Evolutionary conservation across 202 grass and related monocot species (phyloP), one percentile per base, ranked within the genome.

Genomic region (Elaeis oleifera): DNA sequence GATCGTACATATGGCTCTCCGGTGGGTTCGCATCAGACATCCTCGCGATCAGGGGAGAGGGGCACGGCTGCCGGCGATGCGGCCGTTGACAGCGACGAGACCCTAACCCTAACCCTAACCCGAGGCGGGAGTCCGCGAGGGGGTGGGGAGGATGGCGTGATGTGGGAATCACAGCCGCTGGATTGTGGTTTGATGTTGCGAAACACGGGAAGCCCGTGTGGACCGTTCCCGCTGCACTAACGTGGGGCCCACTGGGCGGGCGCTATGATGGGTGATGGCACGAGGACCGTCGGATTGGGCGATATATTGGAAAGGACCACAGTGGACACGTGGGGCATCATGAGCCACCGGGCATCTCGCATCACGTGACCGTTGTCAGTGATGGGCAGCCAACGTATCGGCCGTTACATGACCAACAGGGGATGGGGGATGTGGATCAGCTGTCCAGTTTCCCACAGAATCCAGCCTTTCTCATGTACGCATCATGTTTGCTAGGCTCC

Each of bases 111-210:
- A 71, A 20, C 20, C 20, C 20, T 20, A 20, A 75, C 71, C 84
- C 71, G 82, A 72, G 83, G 74, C 77, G 69, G 58, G 50, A 63
- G n/a, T 78, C 70, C 66, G 71, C 79, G 77, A 71, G 84, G 75
- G 16, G 62, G 4, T 59, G 39, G 9, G 61, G 58, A 70, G 31
- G 53, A 53, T 67, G 49, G 65, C 65, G 65, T 69, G 74, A 76
- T 76, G 54, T 49, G 28, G 31, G 17, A 18, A 76, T 76, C 73
- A 66, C 53, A 68, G 54, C 74, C 63, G 74, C 63, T 68, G 54
- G 56, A 44, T 68, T 61, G 49, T 21, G 69, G 56, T 64, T 64
- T 73, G 71, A 64, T 64, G 60, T 14, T 32, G 39, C 59, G 59
- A 50, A 44, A 54, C 51, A 51, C 71, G 56, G 63, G 64, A n/a